phyloP scores from a whole-genome alignment of 345 rosid species.

The Capsella bursapastoris region DNA sequence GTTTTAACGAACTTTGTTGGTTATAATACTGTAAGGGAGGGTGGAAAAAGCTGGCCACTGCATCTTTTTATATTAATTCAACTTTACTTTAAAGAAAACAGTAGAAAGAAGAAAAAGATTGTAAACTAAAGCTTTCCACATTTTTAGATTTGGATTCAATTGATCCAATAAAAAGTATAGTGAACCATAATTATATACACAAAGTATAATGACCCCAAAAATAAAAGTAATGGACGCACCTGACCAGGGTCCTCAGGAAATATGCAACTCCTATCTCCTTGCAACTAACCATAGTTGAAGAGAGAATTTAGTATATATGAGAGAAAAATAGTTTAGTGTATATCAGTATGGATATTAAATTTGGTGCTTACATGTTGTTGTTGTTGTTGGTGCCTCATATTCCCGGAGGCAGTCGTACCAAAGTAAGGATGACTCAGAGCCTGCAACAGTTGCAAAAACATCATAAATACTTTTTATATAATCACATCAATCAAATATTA shows the following conservation, averaged over 20 bases:
- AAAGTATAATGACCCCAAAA: background rate
- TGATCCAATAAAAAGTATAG: slow-evolving; percentile 58
- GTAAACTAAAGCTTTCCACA: slow-evolving; percentile 41
- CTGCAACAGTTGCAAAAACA: slow-evolving; percentile 50
- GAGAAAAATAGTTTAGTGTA: background rate
- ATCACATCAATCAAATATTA: slow-evolving; percentile 41
- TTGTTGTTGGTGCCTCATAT: slow-evolving; percentile 64
- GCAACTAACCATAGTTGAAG: slow-evolving; percentile 52
- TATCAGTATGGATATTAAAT: background rate
- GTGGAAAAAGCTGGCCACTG: slow-evolving; percentile 50
- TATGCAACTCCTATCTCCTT: slow-evolving; percentile 72
- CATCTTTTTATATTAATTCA: slow-evolving; percentile 45
- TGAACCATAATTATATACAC: slow-evolving; percentile 13
- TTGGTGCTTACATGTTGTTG: slow-evolving; percentile 65
- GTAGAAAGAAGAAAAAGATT: slow-evolving; percentile 18
- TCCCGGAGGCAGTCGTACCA: slow-evolving; percentile 66
- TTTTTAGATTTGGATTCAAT: slow-evolving; percentile 38
- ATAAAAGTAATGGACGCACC: slow-evolving; percentile 46
- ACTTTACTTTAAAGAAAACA: slow-evolving; percentile 43
- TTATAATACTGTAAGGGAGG: slow-evolving; percentile 28
- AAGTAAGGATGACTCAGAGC: slow-evolving; percentile 97
- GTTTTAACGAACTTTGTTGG: slow-evolving; percentile 36
- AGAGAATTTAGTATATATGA: background rate
- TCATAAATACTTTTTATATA: slow-evolving; percentile 19
- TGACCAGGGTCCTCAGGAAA: slow-evolving; percentile 97